phyloP scores from a whole-genome alignment of 73 alveolate species.

The Paramecium primaurelia region DNA sequence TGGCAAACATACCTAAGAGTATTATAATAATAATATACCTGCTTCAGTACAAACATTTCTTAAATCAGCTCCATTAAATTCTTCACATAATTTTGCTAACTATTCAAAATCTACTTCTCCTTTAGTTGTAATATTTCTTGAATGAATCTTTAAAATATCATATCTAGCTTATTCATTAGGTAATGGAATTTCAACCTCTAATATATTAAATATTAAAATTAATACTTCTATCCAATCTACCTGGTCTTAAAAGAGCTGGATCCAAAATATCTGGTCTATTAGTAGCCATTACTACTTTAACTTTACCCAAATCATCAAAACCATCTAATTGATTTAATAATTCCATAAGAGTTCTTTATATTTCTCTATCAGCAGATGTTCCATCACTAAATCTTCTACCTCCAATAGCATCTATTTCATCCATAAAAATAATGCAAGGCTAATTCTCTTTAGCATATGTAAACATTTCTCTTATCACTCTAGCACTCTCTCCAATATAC shows the following conservation, averaged over 20 bases:
- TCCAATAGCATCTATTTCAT: conserved; percentile 99
- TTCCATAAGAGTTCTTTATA: conserved; percentile 98
- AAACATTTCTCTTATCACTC: conserved; percentile 99
- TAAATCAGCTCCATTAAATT: conserved; percentile 99
- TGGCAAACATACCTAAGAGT: conserved; percentile 97
- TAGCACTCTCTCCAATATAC: conserved; percentile 99
- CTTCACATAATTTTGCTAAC: conserved; percentile 90
- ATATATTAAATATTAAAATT: background rate
- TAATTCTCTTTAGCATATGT: conserved; percentile 98
- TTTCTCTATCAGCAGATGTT: conserved; percentile 98
- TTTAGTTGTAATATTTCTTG: conserved; percentile 95
- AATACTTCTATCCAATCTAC: conserved; percentile 95
- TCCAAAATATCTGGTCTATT: conserved; percentile 99
- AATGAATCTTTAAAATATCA: conserved; percentile 96
- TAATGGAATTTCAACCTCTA: conserved; percentile 95
- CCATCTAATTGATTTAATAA: conserved; percentile 97
- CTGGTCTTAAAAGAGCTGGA: conserved; percentile 99
- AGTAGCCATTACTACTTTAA: conserved; percentile 99
- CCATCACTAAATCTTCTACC: conserved; percentile 97
- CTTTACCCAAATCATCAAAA: conserved; percentile 98
- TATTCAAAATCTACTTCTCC: conserved; percentile 97
- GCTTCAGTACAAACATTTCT: conserved; percentile 99
- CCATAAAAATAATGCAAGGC: conserved; percentile 96
- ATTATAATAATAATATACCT: background rate
- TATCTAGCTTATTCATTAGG: conserved; percentile 96